Evolutionary conservation across 2,329 filamentous ascomycete species (phyloP).

Genomic region (Ophiostoma sp.): DNA sequence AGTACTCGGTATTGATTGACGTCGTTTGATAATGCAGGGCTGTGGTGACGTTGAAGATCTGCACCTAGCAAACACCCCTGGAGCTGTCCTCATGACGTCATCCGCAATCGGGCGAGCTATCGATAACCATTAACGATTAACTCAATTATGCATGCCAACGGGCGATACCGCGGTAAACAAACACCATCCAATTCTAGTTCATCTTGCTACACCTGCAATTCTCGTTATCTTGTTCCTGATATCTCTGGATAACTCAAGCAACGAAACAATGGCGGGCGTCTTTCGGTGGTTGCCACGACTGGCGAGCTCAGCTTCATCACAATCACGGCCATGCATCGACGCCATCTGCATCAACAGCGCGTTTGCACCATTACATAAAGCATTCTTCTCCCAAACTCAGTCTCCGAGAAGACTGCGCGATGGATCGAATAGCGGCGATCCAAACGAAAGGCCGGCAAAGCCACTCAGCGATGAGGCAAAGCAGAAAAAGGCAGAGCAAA

Average conservation of each 20-base stretch:
- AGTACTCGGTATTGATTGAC: not conserved
- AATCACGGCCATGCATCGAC: not conserved
- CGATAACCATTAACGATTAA: not conserved
- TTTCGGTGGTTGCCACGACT: constrained; percentile 5
- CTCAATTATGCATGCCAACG: not conserved
- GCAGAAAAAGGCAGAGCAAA: not conserved
- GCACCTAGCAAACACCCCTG: not conserved
- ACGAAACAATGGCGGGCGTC: constrained; percentile 2
- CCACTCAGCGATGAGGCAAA: not conserved
- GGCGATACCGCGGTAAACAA: not conserved
- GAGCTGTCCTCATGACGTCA: not conserved
- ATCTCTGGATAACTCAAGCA: not conserved
- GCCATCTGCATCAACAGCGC: not conserved
- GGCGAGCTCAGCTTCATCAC: not conserved
- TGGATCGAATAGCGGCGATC: not conserved
- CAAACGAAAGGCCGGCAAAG: not conserved
- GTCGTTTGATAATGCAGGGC: not conserved
- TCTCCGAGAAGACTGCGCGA: not conserved
- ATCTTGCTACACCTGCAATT: not conserved
- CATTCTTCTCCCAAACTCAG: not conserved
- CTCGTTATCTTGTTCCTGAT: not conserved
- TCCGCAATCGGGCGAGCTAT: not conserved
- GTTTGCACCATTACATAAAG: not conserved
- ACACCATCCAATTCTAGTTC: not conserved
- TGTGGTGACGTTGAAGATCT: not conserved